These are phyloP conservation scores for Debaryomyces hansenii DNA, from an alignment of 805 yeast genomes.

Conservation along the genomic window DNA sequence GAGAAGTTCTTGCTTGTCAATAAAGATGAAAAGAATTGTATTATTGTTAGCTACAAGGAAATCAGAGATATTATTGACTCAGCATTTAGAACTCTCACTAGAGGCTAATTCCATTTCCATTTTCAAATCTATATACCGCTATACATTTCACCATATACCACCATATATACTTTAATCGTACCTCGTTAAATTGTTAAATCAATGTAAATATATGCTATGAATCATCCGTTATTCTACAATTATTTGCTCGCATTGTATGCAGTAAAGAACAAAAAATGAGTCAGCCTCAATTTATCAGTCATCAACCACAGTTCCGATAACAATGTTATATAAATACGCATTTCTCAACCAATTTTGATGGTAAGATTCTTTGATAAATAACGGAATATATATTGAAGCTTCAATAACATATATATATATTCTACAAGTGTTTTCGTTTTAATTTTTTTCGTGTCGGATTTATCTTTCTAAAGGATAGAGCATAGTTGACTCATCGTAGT, in stretches of 20 bases:
- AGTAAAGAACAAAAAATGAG: not conserved
- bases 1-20: conserved; percentile 81
- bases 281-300: not conserved
- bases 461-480: not conserved
- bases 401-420: not conserved
- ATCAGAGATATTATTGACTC: conserved; percentile 68
- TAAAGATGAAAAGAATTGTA: conserved; percentile 80
- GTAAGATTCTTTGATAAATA: not conserved
- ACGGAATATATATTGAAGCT: not conserved
- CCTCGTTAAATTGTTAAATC: not conserved
- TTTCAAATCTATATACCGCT: not conserved
- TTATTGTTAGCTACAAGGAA: conserved; percentile 84
- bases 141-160: not conserved
- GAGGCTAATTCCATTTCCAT: conserved; percentile 7
- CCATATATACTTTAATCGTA: not conserved
- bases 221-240: too few relatives aligned
- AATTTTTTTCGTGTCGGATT: not conserved
- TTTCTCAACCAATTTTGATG: not conserved
- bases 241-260: not conserved
- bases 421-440: not conserved
- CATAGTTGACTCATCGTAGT: not conserved
- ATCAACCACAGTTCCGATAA: not conserved
- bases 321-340: too few relatives aligned
- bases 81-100: conserved; percentile 56
- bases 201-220: too few relatives aligned